Evolutionary conservation across 176 grass and related monocot species (phyloP).

Genomic region (Zoysia japonica): DNA sequence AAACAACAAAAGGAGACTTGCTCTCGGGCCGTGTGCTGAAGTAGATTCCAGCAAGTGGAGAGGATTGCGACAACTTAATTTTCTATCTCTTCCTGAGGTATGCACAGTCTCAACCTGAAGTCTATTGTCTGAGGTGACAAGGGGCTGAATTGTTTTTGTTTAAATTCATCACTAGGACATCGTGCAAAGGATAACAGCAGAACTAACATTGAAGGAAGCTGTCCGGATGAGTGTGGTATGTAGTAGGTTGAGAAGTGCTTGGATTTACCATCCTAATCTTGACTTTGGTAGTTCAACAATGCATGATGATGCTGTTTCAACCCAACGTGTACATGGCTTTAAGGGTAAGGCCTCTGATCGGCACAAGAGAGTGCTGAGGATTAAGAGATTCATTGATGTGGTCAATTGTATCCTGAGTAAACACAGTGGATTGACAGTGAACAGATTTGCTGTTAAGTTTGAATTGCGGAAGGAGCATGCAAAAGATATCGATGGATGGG

Average conservation of each 20-base stretch:
- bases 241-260: slow-evolving; percentile 8
- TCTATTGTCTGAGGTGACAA: not conserved
- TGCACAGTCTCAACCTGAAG: not conserved
- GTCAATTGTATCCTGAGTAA: not conserved
- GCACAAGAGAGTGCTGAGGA: not conserved
- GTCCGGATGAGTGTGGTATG: not conserved
- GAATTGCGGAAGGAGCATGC: slow-evolving; percentile 23
- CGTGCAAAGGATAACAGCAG: not conserved
- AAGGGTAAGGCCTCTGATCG: not conserved
- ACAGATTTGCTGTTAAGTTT: slow-evolving; percentile 10
- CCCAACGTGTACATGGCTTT: not conserved
- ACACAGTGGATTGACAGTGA: slow-evolving; percentile 14
- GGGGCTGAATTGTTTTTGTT: slow-evolving; percentile 21
- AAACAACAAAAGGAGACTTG: slow-evolving; percentile 8
- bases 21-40: not conserved
- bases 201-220: slow-evolving; percentile 30
- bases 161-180: slow-evolving; percentile 26
- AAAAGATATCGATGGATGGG: slow-evolving; percentile 33
- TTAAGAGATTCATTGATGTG: not conserved
- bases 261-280: slow-evolving; percentile 28
- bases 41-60: not conserved
- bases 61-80: not conserved
- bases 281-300: not conserved
- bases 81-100: slow-evolving; percentile 32
- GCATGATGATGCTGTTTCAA: not conserved